Evolutionary conservation across 805 yeast genomes (phyloP).

Genomic region (Hanseniaspora pseudoguilliermondii): DNA sequence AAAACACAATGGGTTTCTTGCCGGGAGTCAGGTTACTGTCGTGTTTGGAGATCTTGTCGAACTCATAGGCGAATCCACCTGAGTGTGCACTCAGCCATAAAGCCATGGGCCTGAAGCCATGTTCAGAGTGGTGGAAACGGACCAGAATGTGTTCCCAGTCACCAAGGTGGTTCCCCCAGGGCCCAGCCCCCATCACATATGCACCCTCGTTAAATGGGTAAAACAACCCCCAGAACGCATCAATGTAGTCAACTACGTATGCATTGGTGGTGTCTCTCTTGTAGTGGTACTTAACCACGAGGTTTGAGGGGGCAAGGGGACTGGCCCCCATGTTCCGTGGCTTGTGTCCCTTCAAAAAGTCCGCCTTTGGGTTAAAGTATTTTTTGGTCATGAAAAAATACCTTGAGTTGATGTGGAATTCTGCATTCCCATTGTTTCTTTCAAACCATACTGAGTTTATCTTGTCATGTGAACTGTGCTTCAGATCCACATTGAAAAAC

Average conservation of each 20-base stretch:
- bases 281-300: conserved; percentile 1
- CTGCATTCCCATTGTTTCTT: not conserved
- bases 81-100: conserved; percentile 98
- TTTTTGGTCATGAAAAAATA: conserved; percentile 1
- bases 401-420: not conserved
- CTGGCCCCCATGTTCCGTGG: conserved; percentile 6
- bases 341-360: not conserved
- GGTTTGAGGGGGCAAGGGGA: not conserved
- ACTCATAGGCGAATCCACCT: conserved; percentile 84
- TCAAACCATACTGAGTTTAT: not conserved
- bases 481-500: not conserved
- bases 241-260: conserved; percentile 32
- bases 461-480: not conserved
- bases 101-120: conserved; percentile 63
- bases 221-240: conserved; percentile 91
- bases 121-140: conserved; percentile 37
- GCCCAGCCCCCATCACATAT: conserved; percentile 93
- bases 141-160: conserved; percentile 96
- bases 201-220: conserved; percentile 93
- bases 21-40: conserved; percentile 15
- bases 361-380: not conserved
- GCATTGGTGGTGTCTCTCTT: conserved; percentile 40
- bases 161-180: conserved; percentile 93
- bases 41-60: conserved; percentile 51
- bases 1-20: conserved; percentile 61